phyloP scores from a whole-genome alignment of 345 rosid genomes.

The Fremontodendron californicum region DNA sequence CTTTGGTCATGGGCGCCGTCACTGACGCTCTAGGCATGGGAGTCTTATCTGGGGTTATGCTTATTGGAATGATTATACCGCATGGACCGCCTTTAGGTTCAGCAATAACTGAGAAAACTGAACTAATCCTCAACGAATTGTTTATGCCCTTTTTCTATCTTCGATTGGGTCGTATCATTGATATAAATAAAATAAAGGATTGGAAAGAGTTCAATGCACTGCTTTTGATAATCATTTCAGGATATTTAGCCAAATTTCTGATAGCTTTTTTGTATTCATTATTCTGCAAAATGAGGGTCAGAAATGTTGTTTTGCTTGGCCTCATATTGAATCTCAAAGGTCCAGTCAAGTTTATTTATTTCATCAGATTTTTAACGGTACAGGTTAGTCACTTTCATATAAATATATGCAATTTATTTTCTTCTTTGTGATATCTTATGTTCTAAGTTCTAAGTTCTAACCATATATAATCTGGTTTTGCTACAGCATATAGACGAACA shows the following conservation, averaged over 20 bases:
- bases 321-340: slow-evolving; percentile 26
- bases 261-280: slow-evolving; percentile 8
- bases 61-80: slow-evolving; percentile 26
- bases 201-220: background rate
- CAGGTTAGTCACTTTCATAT: slow-evolving; percentile 12
- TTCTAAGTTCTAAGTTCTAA: background rate
- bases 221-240: background rate
- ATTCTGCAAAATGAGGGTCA: background rate
- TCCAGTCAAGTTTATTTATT: background rate
- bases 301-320: slow-evolving; percentile 21
- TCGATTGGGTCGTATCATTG: background rate
- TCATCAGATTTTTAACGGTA: background rate
- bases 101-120: slow-evolving; percentile 22
- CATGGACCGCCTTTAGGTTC: slow-evolving; percentile 34
- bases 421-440: too few relatives aligned
- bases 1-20: background rate
- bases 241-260: slow-evolving; percentile 8
- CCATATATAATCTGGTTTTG: background rate
- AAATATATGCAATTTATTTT: too few relatives aligned
- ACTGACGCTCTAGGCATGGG: slow-evolving; percentile 11
- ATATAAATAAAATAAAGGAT: background rate
- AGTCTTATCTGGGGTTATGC: slow-evolving; percentile 7
- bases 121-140: slow-evolving; percentile 20
- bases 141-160: slow-evolving; percentile 28
- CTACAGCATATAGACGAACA: slow-evolving; percentile 23